Evolutionary conservation across 2,329 filamentous ascomycete genomes (phyloP), one percentile per base, ranked within the genome.

Genomic region (Cladosporium halotolerans): DNA sequence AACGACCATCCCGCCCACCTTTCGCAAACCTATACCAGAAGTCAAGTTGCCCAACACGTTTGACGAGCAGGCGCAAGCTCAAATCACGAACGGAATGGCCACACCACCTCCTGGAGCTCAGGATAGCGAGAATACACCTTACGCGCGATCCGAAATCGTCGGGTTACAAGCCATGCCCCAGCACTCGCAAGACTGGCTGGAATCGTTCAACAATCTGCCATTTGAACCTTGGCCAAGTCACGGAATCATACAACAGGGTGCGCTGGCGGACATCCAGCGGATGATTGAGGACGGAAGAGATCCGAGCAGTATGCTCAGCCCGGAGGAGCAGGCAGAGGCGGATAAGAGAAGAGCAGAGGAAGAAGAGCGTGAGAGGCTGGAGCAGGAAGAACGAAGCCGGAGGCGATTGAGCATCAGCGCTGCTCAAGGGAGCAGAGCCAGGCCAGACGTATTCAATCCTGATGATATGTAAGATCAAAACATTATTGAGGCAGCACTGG

Each of bases 211-310:
- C 8, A 76, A 79, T 9, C 73, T 71, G 42, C 65, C 78, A 36
- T 95, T 90, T 72, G 78, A 83, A 44, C 88, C 89, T 1, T 95
- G 88, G 88, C 88, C 88, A 0, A 76, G 75, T 28, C 83, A 88
- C 57, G 81, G 85, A 32, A 79, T 82, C 55, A 88, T 93, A 57
- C 79, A 82, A 32, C 73, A 74, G 13, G 88, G 89, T 34, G 83
- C 83, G 1, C 74, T 95, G 40, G 84, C 83, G 45, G 58, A 66
- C 32, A 72, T 77, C 42, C 83, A 89, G 62, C 71, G 76, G 19
- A 76, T 89, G 57, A 60, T 79, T 4, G 83, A 86, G 61, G 71
- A 76, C 51, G 84, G 83, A 7, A 76, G 81, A 58, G 81, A 87
- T 64, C 82, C 82, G 8, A 77, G 58, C 18, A 62, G 54, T n/a